Conservation (phyloP, 2,329 filamentous ascomycete genomes). For the Elsinoe arachidis region DNA sequence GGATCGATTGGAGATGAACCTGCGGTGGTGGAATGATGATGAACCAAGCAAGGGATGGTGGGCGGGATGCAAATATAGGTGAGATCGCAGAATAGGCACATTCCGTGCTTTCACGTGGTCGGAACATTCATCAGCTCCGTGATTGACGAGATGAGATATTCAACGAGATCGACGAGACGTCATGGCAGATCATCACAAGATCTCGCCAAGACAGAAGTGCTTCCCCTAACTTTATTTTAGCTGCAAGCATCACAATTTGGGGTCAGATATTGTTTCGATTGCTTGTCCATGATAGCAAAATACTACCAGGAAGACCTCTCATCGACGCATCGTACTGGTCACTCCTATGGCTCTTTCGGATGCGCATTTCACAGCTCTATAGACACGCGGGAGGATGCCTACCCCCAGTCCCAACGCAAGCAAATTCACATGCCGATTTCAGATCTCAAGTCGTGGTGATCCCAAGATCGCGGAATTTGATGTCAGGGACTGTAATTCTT, state of each 20-base stretch:
- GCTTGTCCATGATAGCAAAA: background rate
- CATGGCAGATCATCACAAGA: slow-evolving; percentile 10
- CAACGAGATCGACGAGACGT: slow-evolving; percentile 10
- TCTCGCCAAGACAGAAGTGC: background rate
- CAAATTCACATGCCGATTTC: background rate
- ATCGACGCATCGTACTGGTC: background rate
- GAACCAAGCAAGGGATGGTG: background rate
- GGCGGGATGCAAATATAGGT: background rate
- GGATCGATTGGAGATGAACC: no score
- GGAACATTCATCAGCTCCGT: background rate
- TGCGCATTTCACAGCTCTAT: background rate
- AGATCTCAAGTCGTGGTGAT: slow-evolving; percentile 6
- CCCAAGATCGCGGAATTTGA: slow-evolving; percentile 7
- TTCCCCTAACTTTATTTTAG: slow-evolving; percentile 1
- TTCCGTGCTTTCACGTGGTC: background rate
- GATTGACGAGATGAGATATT: slow-evolving; percentile 1
- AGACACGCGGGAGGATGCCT: no score
- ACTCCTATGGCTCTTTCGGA: background rate
- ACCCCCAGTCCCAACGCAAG: background rate
- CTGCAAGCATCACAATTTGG: background rate
- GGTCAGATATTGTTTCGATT: background rate
- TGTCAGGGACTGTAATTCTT: background rate
- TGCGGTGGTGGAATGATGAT: background rate
- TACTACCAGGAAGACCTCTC: background rate
- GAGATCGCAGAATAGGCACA: background rate